These are phyloP conservation scores for Hypoxylon subgilvum DNA, from an alignment of 495 filamentous ascomycete species.

Conservation along the genomic window DNA sequence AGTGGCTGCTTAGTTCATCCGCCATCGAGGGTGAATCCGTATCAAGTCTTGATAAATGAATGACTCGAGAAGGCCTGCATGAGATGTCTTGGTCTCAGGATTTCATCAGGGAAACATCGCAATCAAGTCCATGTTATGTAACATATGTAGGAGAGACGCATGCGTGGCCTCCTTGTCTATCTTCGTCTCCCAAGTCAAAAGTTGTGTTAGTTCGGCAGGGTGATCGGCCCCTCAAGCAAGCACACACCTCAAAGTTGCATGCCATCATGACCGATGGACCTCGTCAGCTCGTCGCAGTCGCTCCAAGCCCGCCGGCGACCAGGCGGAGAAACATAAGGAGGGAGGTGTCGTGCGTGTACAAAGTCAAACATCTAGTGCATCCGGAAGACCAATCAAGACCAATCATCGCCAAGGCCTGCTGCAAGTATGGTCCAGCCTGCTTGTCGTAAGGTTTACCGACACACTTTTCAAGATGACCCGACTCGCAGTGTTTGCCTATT, in stretches of 20 bases:
- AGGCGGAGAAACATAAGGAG: conserved; percentile 3
- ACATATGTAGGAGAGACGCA: conserved; percentile 21
- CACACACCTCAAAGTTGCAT: conserved; percentile 14
- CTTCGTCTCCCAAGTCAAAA: conserved; percentile 7
- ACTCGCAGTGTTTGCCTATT: conserved; percentile 10
- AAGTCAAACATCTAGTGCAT: conserved; percentile 9
- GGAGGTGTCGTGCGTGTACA: conserved; percentile 19
- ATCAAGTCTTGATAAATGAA: conserved; percentile 9
- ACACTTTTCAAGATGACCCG: conserved; percentile 1
- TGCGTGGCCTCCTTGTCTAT: conserved; percentile 25
- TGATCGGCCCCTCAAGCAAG: conserved; percentile 11
- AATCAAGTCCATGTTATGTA: conserved; percentile 18
- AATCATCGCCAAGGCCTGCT: conserved; percentile 6
- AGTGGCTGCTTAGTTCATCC: conserved; percentile 1
- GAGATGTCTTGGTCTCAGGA: conserved; percentile 37
- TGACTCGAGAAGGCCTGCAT: conserved; percentile 35
- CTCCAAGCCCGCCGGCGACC: conserved; percentile 1
- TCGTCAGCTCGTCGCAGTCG: conserved; percentile 1
- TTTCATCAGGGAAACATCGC: conserved; percentile 31
- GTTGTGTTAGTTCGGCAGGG: not conserved
- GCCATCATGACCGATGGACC: conserved; percentile 30
- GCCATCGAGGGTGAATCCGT: conserved; percentile 16
- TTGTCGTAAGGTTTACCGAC: conserved; percentile 10
- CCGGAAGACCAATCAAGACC: conserved; percentile 18
- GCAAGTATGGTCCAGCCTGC: conserved; percentile 17